phyloP scores from a whole-genome alignment of 2,329 filamentous ascomycete genomes.

The Leptographium galeiforme region DNA sequence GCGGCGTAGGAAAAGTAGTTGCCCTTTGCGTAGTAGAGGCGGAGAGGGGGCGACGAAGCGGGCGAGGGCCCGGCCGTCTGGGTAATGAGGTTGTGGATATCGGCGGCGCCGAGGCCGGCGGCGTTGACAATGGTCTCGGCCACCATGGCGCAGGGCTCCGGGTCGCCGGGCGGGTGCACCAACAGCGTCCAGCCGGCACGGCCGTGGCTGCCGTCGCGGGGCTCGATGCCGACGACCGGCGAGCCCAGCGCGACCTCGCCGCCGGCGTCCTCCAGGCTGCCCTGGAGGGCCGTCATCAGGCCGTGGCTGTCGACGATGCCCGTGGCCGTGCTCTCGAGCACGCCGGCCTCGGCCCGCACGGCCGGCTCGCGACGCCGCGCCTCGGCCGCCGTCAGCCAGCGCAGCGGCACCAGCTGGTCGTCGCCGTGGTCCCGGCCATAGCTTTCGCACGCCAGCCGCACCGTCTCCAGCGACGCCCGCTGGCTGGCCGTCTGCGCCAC shows the following conservation, averaged over 20 bases:
- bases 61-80: slow-evolving; percentile 9
- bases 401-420: slow-evolving; percentile 34
- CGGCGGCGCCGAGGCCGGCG: slow-evolving; percentile 66
- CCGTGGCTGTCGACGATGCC: slow-evolving; percentile 84
- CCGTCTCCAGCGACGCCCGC: slow-evolving; percentile 42
- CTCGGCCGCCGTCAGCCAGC: slow-evolving; percentile 53
- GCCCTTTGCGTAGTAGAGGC: slow-evolving; percentile 80
- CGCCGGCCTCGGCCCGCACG: slow-evolving; percentile 56
- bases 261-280: slow-evolving; percentile 61
- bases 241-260: slow-evolving; percentile 62
- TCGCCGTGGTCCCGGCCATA: slow-evolving; percentile 13
- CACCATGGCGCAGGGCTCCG: slow-evolving; percentile 33
- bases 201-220: slow-evolving; percentile 29
- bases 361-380: slow-evolving; percentile 55
- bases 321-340: slow-evolving; percentile 73
- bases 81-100: slow-evolving; percentile 66
- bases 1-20: slow-evolving; percentile 81
- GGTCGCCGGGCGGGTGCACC: slow-evolving; percentile 18
- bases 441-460: slow-evolving; percentile 16
- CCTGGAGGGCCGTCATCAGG: slow-evolving; percentile 69
- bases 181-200: slow-evolving; percentile 56
- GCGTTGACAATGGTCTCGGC: slow-evolving; percentile 71
- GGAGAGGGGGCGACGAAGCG: slow-evolving; percentile 40
- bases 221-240: slow-evolving; percentile 45
- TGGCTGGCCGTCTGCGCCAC: slow-evolving; percentile 71